A percentile compares a stretch with the other conserved stretches of the same genome.
Evolutionary conservation across 2,329 filamentous ascomycete species (phyloP).

Genomic region (Byssothecium circinans): DNA sequence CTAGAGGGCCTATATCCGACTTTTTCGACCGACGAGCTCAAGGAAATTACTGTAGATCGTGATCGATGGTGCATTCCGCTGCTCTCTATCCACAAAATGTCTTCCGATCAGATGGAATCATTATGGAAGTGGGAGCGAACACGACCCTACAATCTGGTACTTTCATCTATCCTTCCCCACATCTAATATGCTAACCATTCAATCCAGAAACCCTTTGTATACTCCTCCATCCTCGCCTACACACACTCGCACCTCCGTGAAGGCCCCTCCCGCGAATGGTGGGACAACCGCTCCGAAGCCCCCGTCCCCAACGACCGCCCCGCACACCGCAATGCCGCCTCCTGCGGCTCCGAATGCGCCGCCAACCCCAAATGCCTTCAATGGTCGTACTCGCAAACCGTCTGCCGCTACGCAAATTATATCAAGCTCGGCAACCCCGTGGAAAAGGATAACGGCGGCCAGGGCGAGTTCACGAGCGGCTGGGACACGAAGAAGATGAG

Average conservation of each 20-base stretch:
- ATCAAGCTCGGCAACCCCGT: constrained; percentile 40
- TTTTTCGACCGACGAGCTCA: constrained; percentile 51
- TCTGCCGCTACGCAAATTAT: constrained; percentile 42
- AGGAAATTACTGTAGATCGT: constrained; percentile 46
- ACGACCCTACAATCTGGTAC: constrained; percentile 37
- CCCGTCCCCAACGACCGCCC: constrained; percentile 40
- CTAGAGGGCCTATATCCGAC: constrained; percentile 44
- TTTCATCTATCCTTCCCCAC: not conserved
- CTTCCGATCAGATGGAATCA: constrained; percentile 51
- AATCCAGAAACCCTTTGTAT: constrained; percentile 39
- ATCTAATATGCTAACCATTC: not conserved
- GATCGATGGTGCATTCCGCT: constrained; percentile 50
- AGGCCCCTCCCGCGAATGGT: constrained; percentile 36
- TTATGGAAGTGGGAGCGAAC: constrained; percentile 54
- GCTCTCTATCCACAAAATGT: constrained; percentile 44
- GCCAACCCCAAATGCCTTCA: constrained; percentile 39
- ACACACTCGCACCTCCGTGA: constrained; percentile 38
- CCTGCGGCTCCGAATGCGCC: constrained; percentile 40
- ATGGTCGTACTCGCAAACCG: constrained; percentile 42
- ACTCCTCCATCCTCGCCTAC: constrained; percentile 43
- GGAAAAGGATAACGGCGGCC: constrained; percentile 33
- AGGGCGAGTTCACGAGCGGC: constrained; percentile 42
- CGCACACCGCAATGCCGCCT: constrained; percentile 35
- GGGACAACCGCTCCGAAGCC: constrained; percentile 39
- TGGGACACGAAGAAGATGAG: constrained; percentile 44